Evolutionary conservation across 495 filamentous ascomycete genomes (phyloP).

Genomic region (Polyplosphaeria fusca): DNA sequence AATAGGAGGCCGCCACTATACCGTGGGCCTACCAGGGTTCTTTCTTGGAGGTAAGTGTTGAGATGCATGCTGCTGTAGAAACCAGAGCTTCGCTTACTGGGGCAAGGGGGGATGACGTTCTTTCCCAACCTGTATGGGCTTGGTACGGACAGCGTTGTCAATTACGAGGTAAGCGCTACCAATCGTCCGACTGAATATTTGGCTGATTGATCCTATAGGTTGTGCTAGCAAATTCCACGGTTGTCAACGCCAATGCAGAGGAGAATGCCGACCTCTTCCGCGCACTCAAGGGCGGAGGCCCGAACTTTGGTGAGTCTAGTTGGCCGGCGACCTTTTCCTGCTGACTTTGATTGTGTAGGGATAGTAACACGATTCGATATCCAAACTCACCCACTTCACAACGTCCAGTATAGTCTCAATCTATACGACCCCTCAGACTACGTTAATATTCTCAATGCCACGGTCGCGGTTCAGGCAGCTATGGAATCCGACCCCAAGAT

Average conservation of each 20-base stretch:
- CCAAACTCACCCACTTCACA: conserved; percentile 3
- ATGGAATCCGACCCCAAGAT: conserved; percentile 17
- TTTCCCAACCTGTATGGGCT: conserved; percentile 17
- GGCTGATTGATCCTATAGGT: no score
- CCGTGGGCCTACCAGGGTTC: conserved; percentile 6
- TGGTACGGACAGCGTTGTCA: conserved; percentile 13
- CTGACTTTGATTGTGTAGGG: neutral
- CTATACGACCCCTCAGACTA: conserved; percentile 1
- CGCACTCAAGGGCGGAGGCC: conserved; percentile 22
- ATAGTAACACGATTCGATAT: conserved; percentile 22
- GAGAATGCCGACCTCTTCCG: conserved; percentile 13
- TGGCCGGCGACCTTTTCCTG: neutral
- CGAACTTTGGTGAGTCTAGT: conserved; percentile 15
- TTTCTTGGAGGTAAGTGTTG: conserved; percentile 11
- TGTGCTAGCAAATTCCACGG: conserved; percentile 11
- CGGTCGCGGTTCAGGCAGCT: neutral
- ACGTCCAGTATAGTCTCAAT: conserved; percentile 4
- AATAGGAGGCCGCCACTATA: conserved; percentile 7
- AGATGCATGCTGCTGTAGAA: neutral
- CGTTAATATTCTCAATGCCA: conserved; percentile 8
- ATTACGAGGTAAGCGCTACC: no score
- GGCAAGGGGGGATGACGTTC: conserved; percentile 14
- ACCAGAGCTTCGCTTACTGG: neutral
- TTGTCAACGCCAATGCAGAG: conserved; percentile 18
- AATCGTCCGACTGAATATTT: no score